Evolutionary conservation across 1,284 basidiomycete genomes (phyloP).

Genomic region (Agroathelia rolfsii): DNA sequence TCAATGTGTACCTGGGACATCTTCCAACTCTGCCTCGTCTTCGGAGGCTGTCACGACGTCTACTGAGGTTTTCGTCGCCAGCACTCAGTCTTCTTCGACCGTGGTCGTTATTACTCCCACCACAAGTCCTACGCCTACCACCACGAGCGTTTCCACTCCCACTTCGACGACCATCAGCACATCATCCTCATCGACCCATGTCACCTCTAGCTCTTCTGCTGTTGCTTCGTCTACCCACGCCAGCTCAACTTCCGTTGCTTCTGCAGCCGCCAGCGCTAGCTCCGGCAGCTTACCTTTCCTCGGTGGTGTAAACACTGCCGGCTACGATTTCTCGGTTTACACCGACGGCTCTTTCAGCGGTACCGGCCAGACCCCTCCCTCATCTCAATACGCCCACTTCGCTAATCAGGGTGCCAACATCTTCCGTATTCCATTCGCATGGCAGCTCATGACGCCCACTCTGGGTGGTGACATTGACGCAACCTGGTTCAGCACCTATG

Average conservation of each 20-base stretch:
- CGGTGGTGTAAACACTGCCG: slow-evolving; percentile 34
- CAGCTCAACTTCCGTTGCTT: slow-evolving; percentile 8
- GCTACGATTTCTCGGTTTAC: slow-evolving; percentile 38
- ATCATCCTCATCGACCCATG: background rate
- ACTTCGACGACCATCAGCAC: slow-evolving; percentile 6
- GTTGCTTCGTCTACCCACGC: slow-evolving; percentile 9
- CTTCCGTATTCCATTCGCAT: slow-evolving; percentile 43
- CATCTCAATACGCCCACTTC: slow-evolving; percentile 28
- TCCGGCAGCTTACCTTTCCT: slow-evolving; percentile 7
- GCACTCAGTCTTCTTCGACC: slow-evolving; percentile 22
- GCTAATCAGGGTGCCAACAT: slow-evolving; percentile 36
- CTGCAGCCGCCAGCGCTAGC: slow-evolving; percentile 7
- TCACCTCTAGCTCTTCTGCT: slow-evolving; percentile 3
- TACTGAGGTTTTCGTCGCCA: too few species aligned
- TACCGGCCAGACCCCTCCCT: slow-evolving; percentile 32
- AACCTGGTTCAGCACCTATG: slow-evolving; percentile 38
- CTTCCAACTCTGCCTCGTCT: background rate
- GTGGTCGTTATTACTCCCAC: too few species aligned
- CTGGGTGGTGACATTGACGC: slow-evolving; percentile 33
- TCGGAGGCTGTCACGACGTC: background rate
- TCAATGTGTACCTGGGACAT: too few species aligned
- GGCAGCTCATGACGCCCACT: slow-evolving; percentile 43
- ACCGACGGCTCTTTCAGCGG: slow-evolving; percentile 30
- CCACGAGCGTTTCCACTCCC: slow-evolving; percentile 6
- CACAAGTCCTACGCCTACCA: slow-evolving; percentile 9